phyloP scores from a whole-genome alignment of 177 flowering plant genomes.

The Vitis hybrid region DNA sequence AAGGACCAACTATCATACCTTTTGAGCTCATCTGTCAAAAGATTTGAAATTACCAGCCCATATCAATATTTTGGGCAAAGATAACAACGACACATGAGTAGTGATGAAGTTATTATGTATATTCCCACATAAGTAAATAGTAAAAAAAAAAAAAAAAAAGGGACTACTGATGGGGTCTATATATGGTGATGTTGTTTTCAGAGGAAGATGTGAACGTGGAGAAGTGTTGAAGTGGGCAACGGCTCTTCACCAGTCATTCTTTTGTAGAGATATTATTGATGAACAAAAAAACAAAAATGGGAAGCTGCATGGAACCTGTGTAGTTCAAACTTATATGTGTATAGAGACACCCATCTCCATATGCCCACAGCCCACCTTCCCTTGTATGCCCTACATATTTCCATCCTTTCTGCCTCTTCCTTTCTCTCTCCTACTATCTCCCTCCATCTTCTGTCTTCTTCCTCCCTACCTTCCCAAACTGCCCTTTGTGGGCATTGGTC shows the following conservation, averaged over 20 bases:
- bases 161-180: too few relatives aligned
- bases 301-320: conserved; percentile 46
- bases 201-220: not conserved
- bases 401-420: not conserved
- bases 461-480: not conserved
- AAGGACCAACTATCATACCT: too few relatives aligned
- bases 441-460: not conserved
- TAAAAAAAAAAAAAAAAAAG: too few relatives aligned
- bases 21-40: too few relatives aligned
- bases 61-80: too few relatives aligned
- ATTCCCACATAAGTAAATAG: too few relatives aligned
- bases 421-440: not conserved
- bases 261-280: conserved; percentile 15
- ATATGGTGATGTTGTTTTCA: too few relatives aligned
- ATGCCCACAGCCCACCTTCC: not conserved
- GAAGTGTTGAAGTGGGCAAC: not conserved
- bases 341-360: not conserved
- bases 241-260: not conserved
- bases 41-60: too few relatives aligned
- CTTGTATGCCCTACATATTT: not conserved
- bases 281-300: conserved; percentile 28
- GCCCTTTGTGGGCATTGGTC: too few relatives aligned
- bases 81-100: too few relatives aligned
- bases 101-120: too few relatives aligned
- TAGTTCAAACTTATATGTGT: conserved; percentile 24